Evolutionary conservation across 1,284 basidiomycete genomes (phyloP).

Genomic region (Microbotryomycetes sp.): DNA sequence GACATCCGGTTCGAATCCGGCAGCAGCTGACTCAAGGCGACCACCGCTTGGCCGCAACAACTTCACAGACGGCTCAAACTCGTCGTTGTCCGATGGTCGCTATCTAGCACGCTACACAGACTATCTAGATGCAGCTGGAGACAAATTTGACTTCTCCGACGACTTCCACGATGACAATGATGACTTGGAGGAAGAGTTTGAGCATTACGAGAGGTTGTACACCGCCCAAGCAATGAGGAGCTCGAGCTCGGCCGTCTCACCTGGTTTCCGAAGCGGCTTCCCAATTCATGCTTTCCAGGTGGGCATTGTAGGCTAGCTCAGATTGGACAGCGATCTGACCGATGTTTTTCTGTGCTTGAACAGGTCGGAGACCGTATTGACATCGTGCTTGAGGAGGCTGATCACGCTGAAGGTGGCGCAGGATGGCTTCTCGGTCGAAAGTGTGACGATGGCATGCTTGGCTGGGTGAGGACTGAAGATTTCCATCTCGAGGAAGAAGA

Average conservation of each 20-base stretch:
- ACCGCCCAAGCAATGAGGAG: conserved; percentile 25
- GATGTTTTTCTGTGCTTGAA: neutral
- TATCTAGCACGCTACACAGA: conserved; percentile 13
- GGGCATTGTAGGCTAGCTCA: too few species aligned
- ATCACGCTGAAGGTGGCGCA: conserved; percentile 24
- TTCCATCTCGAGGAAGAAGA: conserved; percentile 27
- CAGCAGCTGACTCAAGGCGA: neutral
- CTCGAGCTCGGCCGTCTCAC: conserved; percentile 7
- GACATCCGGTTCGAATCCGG: neutral
- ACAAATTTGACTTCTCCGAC: neutral
- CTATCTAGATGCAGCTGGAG: conserved; percentile 3
- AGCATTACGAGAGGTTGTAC: conserved; percentile 21
- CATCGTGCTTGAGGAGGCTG: conserved; percentile 31
- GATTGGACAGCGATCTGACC: too few species aligned
- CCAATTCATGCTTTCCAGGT: conserved; percentile 21
- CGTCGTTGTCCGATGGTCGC: neutral
- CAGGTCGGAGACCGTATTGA: conserved; percentile 17
- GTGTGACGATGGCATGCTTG: conserved; percentile 9
- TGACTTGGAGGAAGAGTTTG: conserved; percentile 9
- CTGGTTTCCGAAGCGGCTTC: conserved; percentile 16
- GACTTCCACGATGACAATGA: neutral
- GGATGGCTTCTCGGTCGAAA: conserved; percentile 29
- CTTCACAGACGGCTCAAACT: neutral
- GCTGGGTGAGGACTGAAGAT: conserved; percentile 29
- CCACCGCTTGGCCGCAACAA: neutral